Evolutionary conservation across 768 basidiomycete genomes (phyloP).

Genomic region (Galerina marginata): DNA sequence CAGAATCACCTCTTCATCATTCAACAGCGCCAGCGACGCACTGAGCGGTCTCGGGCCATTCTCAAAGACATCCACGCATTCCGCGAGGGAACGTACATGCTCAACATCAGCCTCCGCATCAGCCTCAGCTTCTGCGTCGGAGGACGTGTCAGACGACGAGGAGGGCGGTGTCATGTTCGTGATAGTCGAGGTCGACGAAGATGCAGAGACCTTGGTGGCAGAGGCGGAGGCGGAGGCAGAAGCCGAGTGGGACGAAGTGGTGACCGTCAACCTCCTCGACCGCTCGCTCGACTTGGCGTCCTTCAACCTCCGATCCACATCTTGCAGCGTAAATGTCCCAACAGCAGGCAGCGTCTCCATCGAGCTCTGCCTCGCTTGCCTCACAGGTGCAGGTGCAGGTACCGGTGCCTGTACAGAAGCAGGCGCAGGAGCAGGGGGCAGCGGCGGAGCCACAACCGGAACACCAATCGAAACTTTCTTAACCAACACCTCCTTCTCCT

Average conservation of each 20-base stretch:
- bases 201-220: constrained; percentile 2
- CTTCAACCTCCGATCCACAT: constrained; percentile 54
- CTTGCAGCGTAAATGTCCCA: constrained; percentile 58
- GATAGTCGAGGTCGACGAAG: constrained; percentile 11
- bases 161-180: constrained; percentile 15
- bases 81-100: constrained; percentile 63
- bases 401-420: neutral
- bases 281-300: constrained; percentile 33
- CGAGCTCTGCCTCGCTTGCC: constrained; percentile 4
- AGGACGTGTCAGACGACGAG: constrained; percentile 21
- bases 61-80: constrained; percentile 82
- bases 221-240: constrained; percentile 10
- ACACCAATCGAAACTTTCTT: constrained; percentile 1
- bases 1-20: constrained; percentile 91
- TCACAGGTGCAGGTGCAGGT: neutral
- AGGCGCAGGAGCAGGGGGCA: neutral
- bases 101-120: constrained; percentile 3
- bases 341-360: constrained; percentile 22
- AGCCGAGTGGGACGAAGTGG: constrained; percentile 13
- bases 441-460: neutral
- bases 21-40: constrained; percentile 63
- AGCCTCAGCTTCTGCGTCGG: constrained; percentile 10
- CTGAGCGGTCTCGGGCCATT: constrained; percentile 69
- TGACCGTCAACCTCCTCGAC: constrained; percentile 31
- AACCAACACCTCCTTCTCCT: constrained; percentile 25